Base-by-base conservation (phyloP, 164 flowering plant genomes). In the Cinnamomum chago region DNA sequence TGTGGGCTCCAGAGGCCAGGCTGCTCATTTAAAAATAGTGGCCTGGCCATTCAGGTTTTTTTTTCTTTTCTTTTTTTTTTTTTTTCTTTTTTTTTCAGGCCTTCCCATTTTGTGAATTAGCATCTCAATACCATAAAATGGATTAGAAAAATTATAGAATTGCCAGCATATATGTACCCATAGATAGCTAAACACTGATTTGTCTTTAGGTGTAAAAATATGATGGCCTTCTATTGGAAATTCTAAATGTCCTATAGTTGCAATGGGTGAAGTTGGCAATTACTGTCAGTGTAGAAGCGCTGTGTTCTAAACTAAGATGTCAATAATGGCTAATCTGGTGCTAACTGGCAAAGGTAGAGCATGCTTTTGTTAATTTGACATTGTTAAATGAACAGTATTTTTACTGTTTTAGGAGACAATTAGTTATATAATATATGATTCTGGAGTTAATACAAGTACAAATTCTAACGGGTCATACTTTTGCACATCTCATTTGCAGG, bases 401-500 rank as follows among this genome's bases (percentile, higher is more conserved):
- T 17, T 60, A 23, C 64, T 60, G 23, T 35, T 68, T 30, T 12
- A 30, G 24, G 50, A 35, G 22, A 12, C 60, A 20, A 11, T n/a
- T 33, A 22, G 51, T 71, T 18, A 47, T 71, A 24, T 17, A 12
- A 14, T 20, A 10, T 71, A 15, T 71, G 25, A 24, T 51, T 58
- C 40, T 58, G 22, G 23, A 30, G 24, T 11, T 24, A n/a, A 47
- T 15, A 33, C 11, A 14, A 64, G 25, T 33, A 60, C 62, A 71
- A 58, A 60, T 33, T 28, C 20, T 71, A 58, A 14, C 1, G 51
- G 35, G 5, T 15, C 25, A 55, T 51, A 28, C 67, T 60, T 22
- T 23, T 2, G 7, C 11, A 22, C 67, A n/a, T 72, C n/a, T 72
- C 51, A 33, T 47, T n/a, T 17, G 23, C 88, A 93, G 97, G 94